Evolutionary conservation across 2,329 filamentous ascomycete species (phyloP), one percentile per base, ranked within the genome.

Genomic region (Diaporthe citrichinensis): DNA sequence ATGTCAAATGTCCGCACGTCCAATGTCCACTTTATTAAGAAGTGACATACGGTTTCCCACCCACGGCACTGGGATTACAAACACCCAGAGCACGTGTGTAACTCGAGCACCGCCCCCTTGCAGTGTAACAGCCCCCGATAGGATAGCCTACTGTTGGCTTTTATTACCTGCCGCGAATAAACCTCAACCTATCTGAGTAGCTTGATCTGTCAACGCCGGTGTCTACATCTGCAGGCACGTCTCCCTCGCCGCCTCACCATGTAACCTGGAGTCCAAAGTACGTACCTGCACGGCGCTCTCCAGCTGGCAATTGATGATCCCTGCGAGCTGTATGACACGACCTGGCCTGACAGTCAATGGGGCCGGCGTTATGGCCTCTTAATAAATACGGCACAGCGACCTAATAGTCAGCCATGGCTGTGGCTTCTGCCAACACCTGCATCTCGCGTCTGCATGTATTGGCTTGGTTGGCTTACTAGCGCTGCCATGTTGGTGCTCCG

Each of bases 391-490:
- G 62, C 41, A 23, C 31, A 68, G 46, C 65, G 49, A 51, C 62
- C 31, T 51, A 55, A 41, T 46, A 55, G 36, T 28, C 65, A 69
- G 65, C 65, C 65, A 55, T 51, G 46, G 65, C 65, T 68, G 65
- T 36, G 62, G 44, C 62, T 39, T 23, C 62, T 68, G 49, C 65
- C 65, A 69, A 69, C 49, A 69, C 46, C 65, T 69, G 65, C 65
- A 69, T 69, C 49, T 28, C 49, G 31, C 65, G 34, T 28, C 34
- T 46, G 65, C 65, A 55, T 55, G 65, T 55, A 55, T 69, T 69
- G 65, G 49, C 65, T 55, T 69, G 61, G 49, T 69, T 69, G 65
- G 65, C 65, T 68, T 53, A 34, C 65, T 69, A 69, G 65, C 65
- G 65, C 20, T 25, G 55, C 41, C 68, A 59, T 58, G 41, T 71